These are phyloP conservation scores for Passiflora organensis DNA, from an alignment of 345 rosid genomes.

Conservation along the genomic window DNA sequence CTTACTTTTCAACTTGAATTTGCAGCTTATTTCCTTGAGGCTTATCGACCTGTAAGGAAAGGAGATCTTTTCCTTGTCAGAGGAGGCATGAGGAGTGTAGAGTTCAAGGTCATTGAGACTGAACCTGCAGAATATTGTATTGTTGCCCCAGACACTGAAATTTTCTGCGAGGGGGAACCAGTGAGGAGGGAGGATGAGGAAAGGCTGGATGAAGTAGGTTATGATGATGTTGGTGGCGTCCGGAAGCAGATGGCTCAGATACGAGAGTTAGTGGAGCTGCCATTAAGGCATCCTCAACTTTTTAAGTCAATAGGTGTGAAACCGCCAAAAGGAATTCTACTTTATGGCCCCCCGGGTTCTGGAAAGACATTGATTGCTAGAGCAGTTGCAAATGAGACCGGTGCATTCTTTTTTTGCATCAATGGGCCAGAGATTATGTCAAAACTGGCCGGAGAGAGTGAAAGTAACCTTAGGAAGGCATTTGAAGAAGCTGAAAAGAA, in stretches of 20 bases:
- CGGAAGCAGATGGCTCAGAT: constrained; percentile 73
- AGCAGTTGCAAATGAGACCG: constrained; percentile 68
- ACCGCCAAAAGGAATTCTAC: constrained; percentile 70
- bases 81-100: constrained; percentile 73
- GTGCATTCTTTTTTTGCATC: constrained; percentile 67
- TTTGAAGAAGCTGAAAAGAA: constrained; percentile 66
- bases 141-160: constrained; percentile 66
- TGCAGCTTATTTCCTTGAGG: constrained; percentile 65
- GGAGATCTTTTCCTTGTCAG: constrained; percentile 62
- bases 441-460: constrained; percentile 74
- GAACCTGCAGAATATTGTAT: constrained; percentile 65
- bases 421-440: constrained; percentile 79
- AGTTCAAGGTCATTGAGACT: constrained; percentile 54
- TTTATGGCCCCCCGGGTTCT: constrained; percentile 37
- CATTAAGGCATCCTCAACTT: constrained; percentile 66
- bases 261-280: constrained; percentile 70
- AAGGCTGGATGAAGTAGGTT: constrained; percentile 60
- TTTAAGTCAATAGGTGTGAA: constrained; percentile 69
- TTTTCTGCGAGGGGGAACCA: constrained; percentile 70
- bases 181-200: constrained; percentile 68
- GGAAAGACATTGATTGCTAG: constrained; percentile 58
- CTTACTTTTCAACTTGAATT: too few species aligned
- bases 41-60: constrained; percentile 62
- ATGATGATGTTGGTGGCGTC: constrained; percentile 80
- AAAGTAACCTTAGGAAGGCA: constrained; percentile 65